These are phyloP conservation scores for Choanephora cucurbitarum DNA, from an alignment of 371 early-diverging fungal genomes.

Conservation along the genomic window DNA sequence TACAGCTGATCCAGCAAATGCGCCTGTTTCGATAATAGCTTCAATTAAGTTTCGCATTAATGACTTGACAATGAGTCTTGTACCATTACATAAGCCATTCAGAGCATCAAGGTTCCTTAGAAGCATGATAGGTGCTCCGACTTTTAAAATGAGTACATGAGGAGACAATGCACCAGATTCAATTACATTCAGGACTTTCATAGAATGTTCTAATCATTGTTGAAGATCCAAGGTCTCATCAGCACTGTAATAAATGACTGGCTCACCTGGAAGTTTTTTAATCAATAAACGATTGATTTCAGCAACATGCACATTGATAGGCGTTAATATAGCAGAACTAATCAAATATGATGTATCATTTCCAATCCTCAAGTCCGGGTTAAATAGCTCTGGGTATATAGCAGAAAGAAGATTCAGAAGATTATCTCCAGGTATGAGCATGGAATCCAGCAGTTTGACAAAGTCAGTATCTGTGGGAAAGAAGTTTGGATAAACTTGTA, in stretches of 20 bases:
- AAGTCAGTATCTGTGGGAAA: no score
- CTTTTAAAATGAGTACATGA: not conserved
- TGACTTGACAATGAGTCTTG: slow-evolving; percentile 19
- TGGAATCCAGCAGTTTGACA: no score
- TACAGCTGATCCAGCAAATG: not conserved
- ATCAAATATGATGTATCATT: no score
- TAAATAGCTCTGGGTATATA: no score
- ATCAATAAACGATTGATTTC: not conserved
- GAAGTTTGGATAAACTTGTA: no score
- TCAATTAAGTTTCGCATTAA: slow-evolving; percentile 12
- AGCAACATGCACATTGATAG: slow-evolving; percentile 5
- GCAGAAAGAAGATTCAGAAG: no score
- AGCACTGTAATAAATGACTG: not conserved
- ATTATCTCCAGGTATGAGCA: no score
- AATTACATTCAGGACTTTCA: slow-evolving; percentile 4
- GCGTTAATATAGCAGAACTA: not conserved
- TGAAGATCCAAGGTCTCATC: not conserved
- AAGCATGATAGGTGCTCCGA: slow-evolving; percentile 6
- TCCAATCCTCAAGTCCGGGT: no score
- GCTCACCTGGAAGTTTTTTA: not conserved
- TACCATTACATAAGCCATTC: slow-evolving; percentile 34
- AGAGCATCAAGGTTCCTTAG: slow-evolving; percentile 3
- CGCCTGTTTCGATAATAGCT: slow-evolving; percentile 17
- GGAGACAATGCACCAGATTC: not conserved
- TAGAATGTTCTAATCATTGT: not conserved